Evolutionary conservation across 2,329 filamentous ascomycete species (phyloP).

Genomic region (Pseudodiploospora longispora): DNA sequence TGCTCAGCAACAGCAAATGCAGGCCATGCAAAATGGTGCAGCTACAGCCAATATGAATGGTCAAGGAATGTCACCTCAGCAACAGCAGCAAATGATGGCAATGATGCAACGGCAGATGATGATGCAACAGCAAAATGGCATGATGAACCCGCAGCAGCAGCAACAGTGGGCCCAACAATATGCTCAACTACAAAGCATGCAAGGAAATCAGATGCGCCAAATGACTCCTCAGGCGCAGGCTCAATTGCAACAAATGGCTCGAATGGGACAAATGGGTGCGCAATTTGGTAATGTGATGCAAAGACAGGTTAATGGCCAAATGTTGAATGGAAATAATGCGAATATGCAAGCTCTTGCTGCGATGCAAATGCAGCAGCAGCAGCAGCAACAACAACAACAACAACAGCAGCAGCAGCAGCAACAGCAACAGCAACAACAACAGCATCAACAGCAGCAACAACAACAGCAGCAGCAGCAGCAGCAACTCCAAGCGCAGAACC

Average conservation of each 20-base stretch:
- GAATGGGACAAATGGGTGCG: conserved; percentile 19
- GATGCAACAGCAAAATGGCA: conserved; percentile 30
- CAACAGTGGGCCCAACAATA: conserved; percentile 37
- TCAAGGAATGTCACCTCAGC: conserved; percentile 28
- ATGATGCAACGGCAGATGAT: conserved; percentile 30
- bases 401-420: conserved; percentile 26
- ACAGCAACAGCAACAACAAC: conserved; percentile 24
- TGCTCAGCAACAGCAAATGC: conserved; percentile 38
- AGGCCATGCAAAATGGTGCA: conserved; percentile 31
- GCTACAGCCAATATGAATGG: conserved; percentile 28
- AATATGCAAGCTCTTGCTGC: conserved; percentile 32
- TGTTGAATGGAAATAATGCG: conserved; percentile 32
- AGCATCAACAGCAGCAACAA: conserved; percentile 22
- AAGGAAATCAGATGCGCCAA: conserved; percentile 24
- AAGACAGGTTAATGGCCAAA: conserved; percentile 28
- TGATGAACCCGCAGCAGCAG: conserved; percentile 33
- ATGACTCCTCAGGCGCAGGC: conserved; percentile 31
- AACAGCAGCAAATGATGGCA: conserved; percentile 26
- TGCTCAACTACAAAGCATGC: conserved; percentile 35
- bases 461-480: conserved; percentile 19
- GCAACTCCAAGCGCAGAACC: conserved; percentile 24
- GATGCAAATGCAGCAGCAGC: conserved; percentile 26
- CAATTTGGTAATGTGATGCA: conserved; percentile 33
- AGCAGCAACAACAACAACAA: conserved; percentile 27
- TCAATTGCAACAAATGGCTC: conserved; percentile 29